These are phyloP conservation scores for Solanum dulcamara DNA, from an alignment of 257 asterid species.

Conservation along the genomic window DNA sequence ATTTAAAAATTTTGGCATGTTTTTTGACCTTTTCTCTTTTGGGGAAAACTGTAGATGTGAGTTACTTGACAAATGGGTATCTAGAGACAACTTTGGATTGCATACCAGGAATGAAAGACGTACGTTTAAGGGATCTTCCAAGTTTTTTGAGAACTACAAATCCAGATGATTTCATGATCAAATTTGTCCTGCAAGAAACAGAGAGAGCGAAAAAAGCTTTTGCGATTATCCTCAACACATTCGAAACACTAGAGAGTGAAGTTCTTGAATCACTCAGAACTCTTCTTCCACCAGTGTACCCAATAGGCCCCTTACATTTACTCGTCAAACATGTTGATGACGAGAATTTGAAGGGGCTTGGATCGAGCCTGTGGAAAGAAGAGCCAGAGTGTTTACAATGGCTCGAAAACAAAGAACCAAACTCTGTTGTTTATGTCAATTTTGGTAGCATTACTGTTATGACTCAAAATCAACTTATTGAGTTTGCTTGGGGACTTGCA, in stretches of 20 bases:
- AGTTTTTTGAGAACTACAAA: slow-evolving; percentile 1
- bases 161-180: not conserved
- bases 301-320: slow-evolving; percentile 6
- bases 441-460: not conserved
- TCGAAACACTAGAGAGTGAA: not conserved
- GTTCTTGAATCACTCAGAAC: not conserved
- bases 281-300: not conserved
- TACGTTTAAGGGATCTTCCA: slow-evolving; percentile 1
- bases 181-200: not conserved
- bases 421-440: not conserved
- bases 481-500: not conserved
- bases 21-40: too few species aligned
- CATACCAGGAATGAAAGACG: not conserved
- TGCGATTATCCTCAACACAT: not conserved
- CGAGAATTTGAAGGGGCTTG: not conserved
- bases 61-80: not conserved
- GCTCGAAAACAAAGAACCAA: not conserved
- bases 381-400: not conserved
- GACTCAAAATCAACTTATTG: not conserved
- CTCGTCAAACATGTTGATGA: not conserved
- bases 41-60: not conserved
- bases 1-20: too few species aligned
- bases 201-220: not conserved
- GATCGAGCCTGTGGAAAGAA: not conserved
- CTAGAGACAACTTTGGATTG: not conserved